These are phyloP conservation scores for Peziza echinospora DNA, from an alignment of 495 filamentous ascomycete genomes.

Conservation along the genomic window DNA sequence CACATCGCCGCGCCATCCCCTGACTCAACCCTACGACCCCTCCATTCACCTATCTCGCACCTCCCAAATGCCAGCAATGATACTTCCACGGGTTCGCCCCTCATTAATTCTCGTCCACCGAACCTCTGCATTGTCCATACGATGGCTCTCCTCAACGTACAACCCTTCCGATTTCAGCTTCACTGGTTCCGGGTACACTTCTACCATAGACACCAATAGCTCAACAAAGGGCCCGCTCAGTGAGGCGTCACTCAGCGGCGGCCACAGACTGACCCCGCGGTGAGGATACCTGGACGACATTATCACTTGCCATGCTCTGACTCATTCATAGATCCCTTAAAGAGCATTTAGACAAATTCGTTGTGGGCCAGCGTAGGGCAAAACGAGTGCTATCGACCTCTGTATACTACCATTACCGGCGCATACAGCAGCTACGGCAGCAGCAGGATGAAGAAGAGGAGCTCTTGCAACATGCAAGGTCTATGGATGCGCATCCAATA, in stretches of 20 bases:
- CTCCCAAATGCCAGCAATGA: too few relatives aligned
- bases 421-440: constrained; percentile 52
- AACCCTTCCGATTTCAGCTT: constrained; percentile 14
- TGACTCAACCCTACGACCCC: neutral
- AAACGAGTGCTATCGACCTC: constrained; percentile 86
- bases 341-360: constrained; percentile 80
- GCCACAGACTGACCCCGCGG: constrained; percentile 12
- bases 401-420: constrained; percentile 94
- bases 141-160: constrained; percentile 16
- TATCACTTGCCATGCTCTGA: too few relatives aligned
- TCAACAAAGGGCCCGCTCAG: constrained; percentile 17
- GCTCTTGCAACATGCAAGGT: constrained; percentile 29
- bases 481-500: constrained; percentile 22
- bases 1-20: too few relatives aligned
- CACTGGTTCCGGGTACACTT: constrained; percentile 9
- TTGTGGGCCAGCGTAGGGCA: constrained; percentile 88
- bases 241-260: neutral
- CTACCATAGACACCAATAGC: constrained; percentile 10
- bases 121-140: neutral
- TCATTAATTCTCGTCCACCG: neutral
- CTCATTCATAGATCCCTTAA: constrained; percentile 54
- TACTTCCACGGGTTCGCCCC: too few relatives aligned
- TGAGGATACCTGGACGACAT: too few relatives aligned
- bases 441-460: constrained; percentile 60
- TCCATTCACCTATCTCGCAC: neutral